A percentile compares a stretch with the other conserved stretches of the same genome.
These are phyloP conservation scores for Hypoxylon subgilvum DNA, from an alignment of 495 filamentous ascomycete species.

Conservation along the genomic window DNA sequence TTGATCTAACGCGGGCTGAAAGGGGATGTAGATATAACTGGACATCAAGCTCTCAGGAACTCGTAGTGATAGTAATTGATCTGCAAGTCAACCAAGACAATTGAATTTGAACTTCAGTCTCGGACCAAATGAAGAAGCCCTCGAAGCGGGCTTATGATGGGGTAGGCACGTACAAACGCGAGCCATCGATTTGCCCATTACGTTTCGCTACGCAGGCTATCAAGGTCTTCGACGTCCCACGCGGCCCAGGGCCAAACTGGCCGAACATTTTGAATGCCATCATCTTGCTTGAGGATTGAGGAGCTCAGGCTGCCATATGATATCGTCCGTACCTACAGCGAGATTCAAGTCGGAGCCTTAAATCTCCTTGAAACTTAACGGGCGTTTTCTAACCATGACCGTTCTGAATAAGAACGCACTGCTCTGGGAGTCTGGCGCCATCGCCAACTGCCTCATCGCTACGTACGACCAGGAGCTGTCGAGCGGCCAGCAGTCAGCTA, in stretches of 20 bases:
- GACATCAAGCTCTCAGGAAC: neutral
- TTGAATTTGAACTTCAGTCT: too few relatives aligned
- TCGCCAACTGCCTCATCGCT: conserved; percentile 68
- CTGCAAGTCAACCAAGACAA: too few relatives aligned
- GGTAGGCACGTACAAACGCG: too few relatives aligned
- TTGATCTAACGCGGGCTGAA: too few relatives aligned
- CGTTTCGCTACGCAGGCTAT: conserved; percentile 26
- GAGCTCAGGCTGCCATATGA: conserved; percentile 65
- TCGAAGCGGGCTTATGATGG: too few relatives aligned
- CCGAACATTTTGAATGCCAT: conserved; percentile 72
- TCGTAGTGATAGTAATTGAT: too few relatives aligned
- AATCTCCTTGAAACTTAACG: conserved; percentile 68
- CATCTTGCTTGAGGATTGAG: conserved; percentile 66
- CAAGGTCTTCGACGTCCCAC: conserved; percentile 41
- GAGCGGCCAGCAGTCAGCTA: conserved; percentile 8
- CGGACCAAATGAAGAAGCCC: too few relatives aligned
- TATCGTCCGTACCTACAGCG: conserved; percentile 39
- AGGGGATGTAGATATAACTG: neutral
- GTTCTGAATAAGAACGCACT: conserved; percentile 51
- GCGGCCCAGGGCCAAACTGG: conserved; percentile 63
- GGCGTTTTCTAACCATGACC: conserved; percentile 58
- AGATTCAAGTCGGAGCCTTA: conserved; percentile 61
- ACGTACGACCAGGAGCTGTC: conserved; percentile 64
- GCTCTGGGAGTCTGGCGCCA: conserved; percentile 64
- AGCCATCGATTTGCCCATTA: too few relatives aligned